Evolutionary conservation across 805 yeast genomes (phyloP), one percentile per base, ranked within the genome.

Genomic region (Metschnikowia bowlesiae): DNA sequence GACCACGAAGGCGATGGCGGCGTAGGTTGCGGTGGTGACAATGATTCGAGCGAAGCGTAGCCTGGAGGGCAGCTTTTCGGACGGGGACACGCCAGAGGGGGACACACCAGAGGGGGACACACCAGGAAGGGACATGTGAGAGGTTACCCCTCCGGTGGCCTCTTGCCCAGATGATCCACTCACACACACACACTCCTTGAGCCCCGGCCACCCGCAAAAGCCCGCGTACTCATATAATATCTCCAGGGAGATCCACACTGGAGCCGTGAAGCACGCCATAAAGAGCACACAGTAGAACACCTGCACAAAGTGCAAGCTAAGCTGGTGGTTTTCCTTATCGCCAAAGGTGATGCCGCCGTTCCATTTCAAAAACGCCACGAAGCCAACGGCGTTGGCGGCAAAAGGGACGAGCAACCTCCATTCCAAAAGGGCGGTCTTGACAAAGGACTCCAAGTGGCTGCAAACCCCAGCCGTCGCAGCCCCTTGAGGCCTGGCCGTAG

Each of bases 301-400:
- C 65, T 94, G 99, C 7, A 85, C 89, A 4, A 85, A 34, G 64
- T 94, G 97, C 1, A 87, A 53, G 1, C 83, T 81, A 2, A 84
- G 76, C 34, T 74, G 71, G 64, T 94, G 99, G 65, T 92, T 91
- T 32, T 82, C 83, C 65, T 89, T 88, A 63, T 94, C 99, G 1
- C 99, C 99, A 43, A 92, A 75, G 0, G 98, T 85, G 38, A 94
- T 83, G 0, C 97, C 95, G 14, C 89, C 88, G 58, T 94, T 94
- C 59, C 70, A 58, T 31, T 76, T 54, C 37, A 90, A 62, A 61
- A 90, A 92, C 1, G 62, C 64, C 3, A 64, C 70, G 64, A 90
- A 92, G 0, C 74, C 54, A 0, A 64, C 62, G 31, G 80, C 78
- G 55, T 84, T 86, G 18, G 78, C 34, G 0, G 65, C 59, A 63